Conservation (phyloP, 129 eudicot genomes). For the Centrapalus pauciflorus region DNA sequence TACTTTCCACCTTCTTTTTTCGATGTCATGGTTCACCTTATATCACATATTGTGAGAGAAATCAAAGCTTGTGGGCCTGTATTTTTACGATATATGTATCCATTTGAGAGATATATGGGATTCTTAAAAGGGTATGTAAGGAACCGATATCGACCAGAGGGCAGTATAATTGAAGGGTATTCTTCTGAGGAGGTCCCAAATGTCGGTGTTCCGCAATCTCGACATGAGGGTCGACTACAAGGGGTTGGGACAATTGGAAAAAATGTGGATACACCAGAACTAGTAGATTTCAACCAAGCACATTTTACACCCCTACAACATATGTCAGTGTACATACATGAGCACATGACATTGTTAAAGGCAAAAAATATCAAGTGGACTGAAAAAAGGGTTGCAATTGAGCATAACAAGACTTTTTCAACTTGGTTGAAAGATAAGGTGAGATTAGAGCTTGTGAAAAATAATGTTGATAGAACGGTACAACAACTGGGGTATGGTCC, state of each 20-base stretch:
- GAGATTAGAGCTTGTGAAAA: neutral
- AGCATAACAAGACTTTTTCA: neutral
- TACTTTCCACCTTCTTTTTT: neutral
- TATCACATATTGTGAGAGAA: neutral
- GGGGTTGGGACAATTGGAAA: neutral
- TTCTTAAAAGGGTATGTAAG: slow-evolving; percentile 2
- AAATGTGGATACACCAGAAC: neutral
- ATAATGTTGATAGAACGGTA: neutral
- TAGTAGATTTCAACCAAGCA: neutral
- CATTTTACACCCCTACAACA: neutral
- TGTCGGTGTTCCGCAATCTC: neutral
- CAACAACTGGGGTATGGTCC: neutral
- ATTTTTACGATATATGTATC: neutral
- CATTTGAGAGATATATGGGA: neutral
- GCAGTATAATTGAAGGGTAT: neutral
- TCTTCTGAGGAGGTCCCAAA: neutral
- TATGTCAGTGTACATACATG: neutral
- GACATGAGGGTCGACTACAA: neutral
- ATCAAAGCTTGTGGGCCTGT: neutral
- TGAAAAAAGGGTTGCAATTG: neutral
- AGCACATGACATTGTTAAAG: neutral
- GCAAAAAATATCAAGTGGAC: neutral
- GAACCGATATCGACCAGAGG: neutral
- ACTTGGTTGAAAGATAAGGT: neutral
- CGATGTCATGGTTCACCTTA: neutral